phyloP scores from a whole-genome alignment of 2,329 filamentous ascomycete genomes.

The Apiospora kogelbergensis region DNA sequence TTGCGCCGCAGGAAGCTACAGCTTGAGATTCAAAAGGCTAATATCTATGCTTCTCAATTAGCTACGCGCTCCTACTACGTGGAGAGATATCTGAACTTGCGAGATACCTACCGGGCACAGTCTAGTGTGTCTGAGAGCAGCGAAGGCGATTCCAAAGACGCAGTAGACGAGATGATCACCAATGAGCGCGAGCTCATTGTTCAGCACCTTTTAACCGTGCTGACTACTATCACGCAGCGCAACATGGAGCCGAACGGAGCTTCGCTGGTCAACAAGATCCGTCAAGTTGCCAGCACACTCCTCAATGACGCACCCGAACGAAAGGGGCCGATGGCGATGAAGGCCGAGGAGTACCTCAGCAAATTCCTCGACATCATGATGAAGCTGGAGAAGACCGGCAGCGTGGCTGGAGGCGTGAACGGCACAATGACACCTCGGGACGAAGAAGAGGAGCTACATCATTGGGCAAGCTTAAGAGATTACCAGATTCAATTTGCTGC shows the following conservation, averaged over 20 bases:
- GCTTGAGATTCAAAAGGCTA: conserved; percentile 89
- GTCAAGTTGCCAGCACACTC: conserved; percentile 78
- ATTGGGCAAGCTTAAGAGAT: conserved; percentile 78
- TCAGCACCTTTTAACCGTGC: conserved; percentile 71
- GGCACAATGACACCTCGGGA: conserved; percentile 52
- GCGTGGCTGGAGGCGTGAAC: conserved; percentile 28
- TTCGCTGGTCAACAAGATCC: conserved; percentile 78
- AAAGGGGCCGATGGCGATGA: conserved; percentile 50
- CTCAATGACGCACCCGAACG: conserved; percentile 58
- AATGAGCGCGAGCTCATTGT: conserved; percentile 80
- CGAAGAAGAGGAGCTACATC: conserved; percentile 73
- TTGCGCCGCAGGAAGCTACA: conserved; percentile 60
- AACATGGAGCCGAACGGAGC: conserved; percentile 75
- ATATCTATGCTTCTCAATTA: conserved; percentile 80
- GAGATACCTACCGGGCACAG: conserved; percentile 61
- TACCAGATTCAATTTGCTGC: conserved; percentile 73
- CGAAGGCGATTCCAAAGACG: conserved; percentile 27
- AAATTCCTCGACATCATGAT: conserved; percentile 58
- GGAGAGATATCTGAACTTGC: conserved; percentile 79
- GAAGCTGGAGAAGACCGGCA: conserved; percentile 67
- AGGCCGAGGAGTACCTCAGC: conserved; percentile 39
- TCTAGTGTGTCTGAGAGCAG: conserved; percentile 39
- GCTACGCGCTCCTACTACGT: conserved; percentile 82
- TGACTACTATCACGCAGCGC: conserved; percentile 77
- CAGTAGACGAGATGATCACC: conserved; percentile 62